phyloP scores from a whole-genome alignment of 306 rosid genomes.

The Quercus alba region DNA sequence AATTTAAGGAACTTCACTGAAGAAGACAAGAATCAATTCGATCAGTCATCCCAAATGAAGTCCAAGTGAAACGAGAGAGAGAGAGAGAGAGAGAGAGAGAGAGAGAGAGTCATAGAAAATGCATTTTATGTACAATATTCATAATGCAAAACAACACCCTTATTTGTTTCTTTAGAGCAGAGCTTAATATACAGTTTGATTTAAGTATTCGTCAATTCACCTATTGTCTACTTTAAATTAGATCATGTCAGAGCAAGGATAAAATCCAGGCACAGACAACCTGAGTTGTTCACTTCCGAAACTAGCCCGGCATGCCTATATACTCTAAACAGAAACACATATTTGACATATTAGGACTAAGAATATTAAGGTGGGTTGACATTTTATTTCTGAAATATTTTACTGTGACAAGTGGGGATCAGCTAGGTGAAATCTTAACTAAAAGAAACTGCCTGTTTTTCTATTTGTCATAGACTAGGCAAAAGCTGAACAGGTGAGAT shows the following conservation, averaged over 20 bases:
- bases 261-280: not conserved
- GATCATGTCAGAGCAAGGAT: not conserved
- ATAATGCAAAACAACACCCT: not conserved
- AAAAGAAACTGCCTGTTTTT: not conserved
- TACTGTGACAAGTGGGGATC: not conserved
- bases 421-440: not conserved
- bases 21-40: too few species aligned
- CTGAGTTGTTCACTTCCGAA: not conserved
- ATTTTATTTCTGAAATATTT: not conserved
- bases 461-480: not conserved
- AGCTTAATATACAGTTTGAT: too few species aligned
- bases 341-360: not conserved
- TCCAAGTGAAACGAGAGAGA: too few species aligned
- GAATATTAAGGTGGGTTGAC: not conserved
- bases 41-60: too few species aligned
- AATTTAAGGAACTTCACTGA: too few species aligned
- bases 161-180: too few species aligned
- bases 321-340: not conserved
- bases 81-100: not conserved
- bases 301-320: not conserved
- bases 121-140: not conserved
- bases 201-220: too few species aligned
- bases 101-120: not conserved
- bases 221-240: too few species aligned
- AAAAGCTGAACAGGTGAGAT: not conserved